phyloP scores from a whole-genome alignment of 306 rosid genomes.

The Vigna angularis region DNA sequence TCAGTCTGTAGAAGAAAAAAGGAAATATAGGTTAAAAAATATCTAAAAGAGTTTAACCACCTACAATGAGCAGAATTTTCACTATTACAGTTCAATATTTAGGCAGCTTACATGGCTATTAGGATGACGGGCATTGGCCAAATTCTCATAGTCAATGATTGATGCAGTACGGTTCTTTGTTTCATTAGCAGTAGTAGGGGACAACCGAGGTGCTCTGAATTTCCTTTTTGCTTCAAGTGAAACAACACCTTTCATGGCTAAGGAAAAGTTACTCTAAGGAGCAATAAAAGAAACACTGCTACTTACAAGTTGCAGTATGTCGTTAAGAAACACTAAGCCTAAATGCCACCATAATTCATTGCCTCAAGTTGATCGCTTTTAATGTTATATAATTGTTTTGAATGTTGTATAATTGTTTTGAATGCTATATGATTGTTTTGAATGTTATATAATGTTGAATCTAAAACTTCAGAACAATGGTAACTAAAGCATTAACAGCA shows the following conservation, averaged over 20 bases:
- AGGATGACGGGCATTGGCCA: slow-evolving; percentile 41
- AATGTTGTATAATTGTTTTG: not conserved
- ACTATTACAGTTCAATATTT: slow-evolving; percentile 30
- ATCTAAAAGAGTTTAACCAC: slow-evolving; percentile 3
- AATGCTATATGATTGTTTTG: not conserved
- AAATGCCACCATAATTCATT: slow-evolving; percentile 9
- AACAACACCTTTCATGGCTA: slow-evolving; percentile 82
- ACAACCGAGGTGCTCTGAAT: slow-evolving; percentile 78
- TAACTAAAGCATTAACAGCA: not conserved
- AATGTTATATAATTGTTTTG: slow-evolving; percentile 22
- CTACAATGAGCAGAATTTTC: slow-evolving; percentile 28
- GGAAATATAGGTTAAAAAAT: slow-evolving; percentile 25
- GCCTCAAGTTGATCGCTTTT: slow-evolving; percentile 25
- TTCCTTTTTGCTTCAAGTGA: slow-evolving; percentile 93
- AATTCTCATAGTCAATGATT: slow-evolving; percentile 41
- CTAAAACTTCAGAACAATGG: slow-evolving; percentile 14
- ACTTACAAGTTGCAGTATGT: not conserved
- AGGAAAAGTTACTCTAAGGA: slow-evolving; percentile 52
- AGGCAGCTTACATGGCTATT: slow-evolving; percentile 53
- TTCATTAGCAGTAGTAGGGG: slow-evolving; percentile 59
- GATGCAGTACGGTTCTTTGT: slow-evolving; percentile 48
- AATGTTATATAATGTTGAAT: slow-evolving; percentile 16
- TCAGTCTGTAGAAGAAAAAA: slow-evolving; percentile 52
- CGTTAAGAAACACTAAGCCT: slow-evolving; percentile 22
- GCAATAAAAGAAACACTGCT: slow-evolving; percentile 28